Evolutionary conservation across 1,139 yeast species (phyloP), one percentile per base, ranked within the genome.

Genomic region (Scheffersomyces stambukii): DNA sequence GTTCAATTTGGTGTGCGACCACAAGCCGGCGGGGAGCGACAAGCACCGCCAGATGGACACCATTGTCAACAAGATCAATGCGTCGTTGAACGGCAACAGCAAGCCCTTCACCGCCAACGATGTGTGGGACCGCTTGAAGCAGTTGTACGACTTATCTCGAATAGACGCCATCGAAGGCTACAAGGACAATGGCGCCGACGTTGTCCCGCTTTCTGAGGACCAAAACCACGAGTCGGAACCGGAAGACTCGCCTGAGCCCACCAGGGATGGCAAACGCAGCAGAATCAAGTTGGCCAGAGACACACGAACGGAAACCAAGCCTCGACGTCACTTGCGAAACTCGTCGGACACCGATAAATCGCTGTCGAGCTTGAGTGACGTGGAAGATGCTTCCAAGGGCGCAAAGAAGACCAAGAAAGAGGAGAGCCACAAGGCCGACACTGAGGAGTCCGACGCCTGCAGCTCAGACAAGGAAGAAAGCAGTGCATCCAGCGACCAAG

Each of bases 1-100:
- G 21, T 75, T 81, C 45, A 64, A 75, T 33, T 75, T 85, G 29
- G 64, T 82, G 2, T 77, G 91, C 41, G 80, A 76, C 39, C 70
- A 65, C 54, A 80, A 80, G 46, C 95, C 95, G 1, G 60, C 75
- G 3, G 83, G 84, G 0, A 48, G 54, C 21, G 57, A 73, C 42
- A 80, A 74, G 43, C 77, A 77, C 37, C 70, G 74, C 46, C 72
- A 81, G 40, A 67, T 84, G 74, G 54, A 61, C 34, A 46, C 64
- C 13, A 77, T 84, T 10, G 57, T 76, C 13, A 70, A 70, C 30
- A 59, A 68, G 29, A 56, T 83, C 45, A 77, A 78, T 42, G 51
- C 54, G 28, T 39, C 44, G 9, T 30, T 44, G 20, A 43, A 40
- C 40, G 10, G 26, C 5, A 27, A 15, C 17, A 48, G 44, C 38